phyloP scores from a whole-genome alignment of 495 filamentous ascomycete species.

The Lophiostoma macrostomum region DNA sequence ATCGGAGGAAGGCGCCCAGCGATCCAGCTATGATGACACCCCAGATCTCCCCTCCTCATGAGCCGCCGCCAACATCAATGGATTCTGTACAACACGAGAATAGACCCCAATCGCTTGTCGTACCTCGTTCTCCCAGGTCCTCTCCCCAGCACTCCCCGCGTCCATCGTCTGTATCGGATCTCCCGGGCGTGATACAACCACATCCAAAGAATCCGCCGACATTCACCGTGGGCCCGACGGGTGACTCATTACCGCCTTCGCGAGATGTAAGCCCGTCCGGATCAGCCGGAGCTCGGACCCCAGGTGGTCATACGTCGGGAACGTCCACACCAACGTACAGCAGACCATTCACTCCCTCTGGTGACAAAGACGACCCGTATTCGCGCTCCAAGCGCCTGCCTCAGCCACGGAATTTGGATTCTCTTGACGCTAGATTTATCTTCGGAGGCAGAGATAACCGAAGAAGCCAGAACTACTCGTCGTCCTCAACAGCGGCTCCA shows the following conservation, averaged over 20 bases:
- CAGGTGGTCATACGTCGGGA: slow-evolving; percentile 36
- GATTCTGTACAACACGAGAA: slow-evolving; percentile 15
- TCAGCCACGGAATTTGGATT: slow-evolving; percentile 62
- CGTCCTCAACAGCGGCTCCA: slow-evolving; percentile 42
- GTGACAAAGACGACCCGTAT: slow-evolving; percentile 85
- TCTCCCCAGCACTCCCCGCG: slow-evolving; percentile 38
- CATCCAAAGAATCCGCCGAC: slow-evolving; percentile 60
- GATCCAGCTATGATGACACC: slow-evolving; percentile 63
- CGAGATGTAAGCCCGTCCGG: slow-evolving; percentile 53
- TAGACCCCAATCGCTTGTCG: slow-evolving; percentile 28
- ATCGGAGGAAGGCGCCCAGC: slow-evolving; percentile 18
- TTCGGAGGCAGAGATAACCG: slow-evolving; percentile 62
- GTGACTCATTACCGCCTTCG: slow-evolving; percentile 65
- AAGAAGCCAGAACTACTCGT: slow-evolving; percentile 42
- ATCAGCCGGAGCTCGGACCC: slow-evolving; percentile 60
- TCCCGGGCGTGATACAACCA: slow-evolving; percentile 40
- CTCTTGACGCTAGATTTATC: slow-evolving; percentile 80
- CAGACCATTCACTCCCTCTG: slow-evolving; percentile 71
- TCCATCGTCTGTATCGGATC: slow-evolving; percentile 48
- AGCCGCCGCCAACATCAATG: slow-evolving; percentile 37
- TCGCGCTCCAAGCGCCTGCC: slow-evolving; percentile 75
- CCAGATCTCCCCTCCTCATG: slow-evolving; percentile 54
- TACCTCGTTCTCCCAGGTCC: slow-evolving; percentile 40
- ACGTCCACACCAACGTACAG: slow-evolving; percentile 42
- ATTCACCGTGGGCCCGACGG: slow-evolving; percentile 68